phyloP scores from a whole-genome alignment of 495 filamentous ascomycete species.

The Talaromyces trachyspermus region DNA sequence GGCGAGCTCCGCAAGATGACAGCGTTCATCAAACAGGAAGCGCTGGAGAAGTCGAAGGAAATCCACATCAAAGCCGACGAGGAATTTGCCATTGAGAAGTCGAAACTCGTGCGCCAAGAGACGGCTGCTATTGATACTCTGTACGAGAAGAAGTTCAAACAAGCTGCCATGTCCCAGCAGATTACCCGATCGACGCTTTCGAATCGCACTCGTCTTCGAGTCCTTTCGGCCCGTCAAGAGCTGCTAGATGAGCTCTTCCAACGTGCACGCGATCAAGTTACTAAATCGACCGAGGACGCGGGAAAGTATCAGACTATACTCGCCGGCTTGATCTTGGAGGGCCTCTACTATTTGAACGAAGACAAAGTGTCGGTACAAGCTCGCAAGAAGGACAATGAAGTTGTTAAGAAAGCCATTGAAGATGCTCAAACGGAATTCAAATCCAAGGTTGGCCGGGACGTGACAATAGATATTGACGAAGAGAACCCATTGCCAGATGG shows the following conservation, averaged over 20 bases:
- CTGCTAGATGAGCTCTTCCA: constrained; percentile 91
- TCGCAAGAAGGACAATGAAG: constrained; percentile 69
- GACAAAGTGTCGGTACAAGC: constrained; percentile 61
- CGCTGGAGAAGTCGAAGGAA: constrained; percentile 89
- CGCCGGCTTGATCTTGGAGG: constrained; percentile 80
- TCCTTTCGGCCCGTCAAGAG: constrained; percentile 79
- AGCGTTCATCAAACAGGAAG: constrained; percentile 99
- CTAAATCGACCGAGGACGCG: constrained; percentile 53
- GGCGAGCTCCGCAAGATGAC: constrained; percentile 99
- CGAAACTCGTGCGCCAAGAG: constrained; percentile 93
- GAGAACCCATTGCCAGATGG: constrained; percentile 70
- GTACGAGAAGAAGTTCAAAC: constrained; percentile 98
- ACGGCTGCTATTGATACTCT: constrained; percentile 81
- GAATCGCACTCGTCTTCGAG: constrained; percentile 87
- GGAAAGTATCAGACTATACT: constrained; percentile 65
- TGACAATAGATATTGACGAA: constrained; percentile 67
- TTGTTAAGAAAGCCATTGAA: constrained; percentile 66
- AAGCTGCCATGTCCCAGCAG: constrained; percentile 93
- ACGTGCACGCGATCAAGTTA: constrained; percentile 59
- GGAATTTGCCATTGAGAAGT: constrained; percentile 97
- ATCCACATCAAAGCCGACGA: constrained; percentile 97
- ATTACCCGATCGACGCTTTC: constrained; percentile 88
- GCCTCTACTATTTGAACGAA: constrained; percentile 81
- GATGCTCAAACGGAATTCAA: constrained; percentile 75
- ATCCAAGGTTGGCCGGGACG: constrained; percentile 55